A percentile compares a stretch with the other conserved stretches of the same genome.
phyloP scores from a whole-genome alignment of 2,329 filamentous ascomycete genomes.

The Talaromyces pinophilus region DNA sequence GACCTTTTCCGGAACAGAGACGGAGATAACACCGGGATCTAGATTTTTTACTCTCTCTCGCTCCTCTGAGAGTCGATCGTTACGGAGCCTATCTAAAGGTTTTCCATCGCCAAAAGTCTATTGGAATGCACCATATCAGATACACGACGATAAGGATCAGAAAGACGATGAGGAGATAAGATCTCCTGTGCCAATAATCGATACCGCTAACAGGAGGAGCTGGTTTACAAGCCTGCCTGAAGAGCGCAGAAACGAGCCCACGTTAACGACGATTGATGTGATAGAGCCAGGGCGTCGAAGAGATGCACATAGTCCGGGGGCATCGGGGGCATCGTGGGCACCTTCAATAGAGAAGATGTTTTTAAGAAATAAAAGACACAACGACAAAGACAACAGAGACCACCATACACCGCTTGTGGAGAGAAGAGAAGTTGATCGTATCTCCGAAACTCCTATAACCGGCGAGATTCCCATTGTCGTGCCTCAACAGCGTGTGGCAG shows the following conservation, averaged over 20 bases:
- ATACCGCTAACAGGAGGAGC: not conserved
- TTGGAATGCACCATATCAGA: not conserved
- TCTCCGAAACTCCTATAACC: not conserved
- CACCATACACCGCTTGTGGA: not conserved
- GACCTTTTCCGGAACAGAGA: not conserved
- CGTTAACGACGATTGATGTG: not conserved
- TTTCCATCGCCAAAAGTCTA: not conserved
- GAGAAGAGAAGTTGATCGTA: slow-evolving; percentile 1
- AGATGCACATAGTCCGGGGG: not conserved
- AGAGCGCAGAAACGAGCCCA: not conserved
- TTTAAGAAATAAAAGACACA: not conserved
- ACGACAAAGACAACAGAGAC: not conserved
- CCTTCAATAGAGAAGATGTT: not conserved
- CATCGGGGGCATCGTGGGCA: no score
- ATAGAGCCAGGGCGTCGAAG: not conserved
- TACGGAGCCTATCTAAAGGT: not conserved
- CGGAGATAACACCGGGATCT: not conserved
- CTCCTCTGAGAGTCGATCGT: not conserved
- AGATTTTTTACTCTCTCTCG: not conserved
- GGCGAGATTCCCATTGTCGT: not conserved
- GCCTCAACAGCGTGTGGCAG: not conserved
- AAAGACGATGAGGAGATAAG: not conserved
- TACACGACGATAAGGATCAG: not conserved
- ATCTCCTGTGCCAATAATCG: not conserved
- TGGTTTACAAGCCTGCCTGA: not conserved